Evolutionary conservation across 169 alveolate species (phyloP), one percentile per base, ranked within the genome.

Genomic region (Plasmodium adleri): DNA sequence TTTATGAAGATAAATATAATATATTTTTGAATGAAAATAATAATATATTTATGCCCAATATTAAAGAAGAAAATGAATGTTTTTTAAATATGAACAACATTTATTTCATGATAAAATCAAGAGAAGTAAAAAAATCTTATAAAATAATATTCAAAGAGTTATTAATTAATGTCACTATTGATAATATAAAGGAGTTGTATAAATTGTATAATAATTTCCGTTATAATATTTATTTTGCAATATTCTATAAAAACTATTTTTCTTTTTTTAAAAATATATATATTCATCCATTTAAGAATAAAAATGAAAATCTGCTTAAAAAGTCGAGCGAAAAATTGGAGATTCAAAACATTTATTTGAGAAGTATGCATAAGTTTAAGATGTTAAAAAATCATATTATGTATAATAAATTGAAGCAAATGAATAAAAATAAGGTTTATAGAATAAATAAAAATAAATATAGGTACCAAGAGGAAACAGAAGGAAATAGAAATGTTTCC

Each of bases 1-100:
- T 47, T 10, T 78, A 78, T 70, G 52, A 78, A 64, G 89, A 78
- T 49, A 78, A 67, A 24, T 78, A 26, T 78, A 78, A 78, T 54
- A 78, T 78, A 64, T 78, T 78, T 49, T 32, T 78, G n/a, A 78
- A 78, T 39, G 58, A 32, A 10, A 78, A 78, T 58, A 78, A 78
- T 67, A 78, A 63, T 32, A 78, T 78, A 64, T 64, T 78, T 66
- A 78, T 66, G 76, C 89, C 89, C 17, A 78, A 78, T 58, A 78
- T 78, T 63, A 78, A 66, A 68, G 89, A 78, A 5, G 89, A 78
- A 28, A 64, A 78, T 13, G 78, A 78, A 17, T 78, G 89, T 67
- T 45, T 78, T 20, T 32, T 78, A 7, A 78, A 71, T 59, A 78
- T 78, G 28, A 78, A 78, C 28, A 50, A 59, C 63, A 68, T 67